A percentile compares a stretch with the other conserved stretches of the same genome.
These are phyloP conservation scores for Pestalotiopsis sp. DNA, from an alignment of 2,329 filamentous ascomycete genomes.

Conservation along the genomic window DNA sequence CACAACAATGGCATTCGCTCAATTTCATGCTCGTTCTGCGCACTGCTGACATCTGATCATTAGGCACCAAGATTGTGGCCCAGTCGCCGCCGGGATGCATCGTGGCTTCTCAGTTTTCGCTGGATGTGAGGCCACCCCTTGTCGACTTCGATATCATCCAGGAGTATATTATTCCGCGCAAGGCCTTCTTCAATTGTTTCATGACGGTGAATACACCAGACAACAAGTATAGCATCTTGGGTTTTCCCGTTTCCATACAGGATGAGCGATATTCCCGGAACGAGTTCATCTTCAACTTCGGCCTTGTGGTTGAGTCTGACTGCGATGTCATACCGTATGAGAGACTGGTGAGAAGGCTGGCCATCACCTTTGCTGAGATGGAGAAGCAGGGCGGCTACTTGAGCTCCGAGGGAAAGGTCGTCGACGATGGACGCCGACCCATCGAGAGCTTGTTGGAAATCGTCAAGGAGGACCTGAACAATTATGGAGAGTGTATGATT, in stretches of 20 bases:
- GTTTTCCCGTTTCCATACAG: constrained; percentile 86
- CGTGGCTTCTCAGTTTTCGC: constrained; percentile 44
- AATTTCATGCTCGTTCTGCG: not conserved
- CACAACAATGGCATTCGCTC: not conserved
- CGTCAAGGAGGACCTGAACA: constrained; percentile 85
- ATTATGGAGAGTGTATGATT: constrained; percentile 98
- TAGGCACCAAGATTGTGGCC: constrained; percentile 65
- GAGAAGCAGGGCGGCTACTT: constrained; percentile 91
- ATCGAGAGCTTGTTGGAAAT: constrained; percentile 87
- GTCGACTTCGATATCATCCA: constrained; percentile 86
- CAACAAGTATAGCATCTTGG: constrained; percentile 75
- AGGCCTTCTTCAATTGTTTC: constrained; percentile 92
- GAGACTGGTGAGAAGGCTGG: constrained; percentile 83
- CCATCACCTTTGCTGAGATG: constrained; percentile 82
- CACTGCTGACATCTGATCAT: constrained; percentile 18
- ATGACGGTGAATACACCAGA: constrained; percentile 77
- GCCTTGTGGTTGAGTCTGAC: constrained; percentile 72
- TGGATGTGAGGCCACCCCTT: constrained; percentile 60
- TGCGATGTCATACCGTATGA: constrained; percentile 79
- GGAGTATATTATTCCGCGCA: constrained; percentile 91
- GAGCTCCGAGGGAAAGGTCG: constrained; percentile 44
- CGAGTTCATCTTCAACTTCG: constrained; percentile 99
- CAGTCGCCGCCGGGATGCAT: constrained; percentile 67
- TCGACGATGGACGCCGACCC: constrained; percentile 59
- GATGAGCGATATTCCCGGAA: constrained; percentile 84